Evolutionary conservation across 2,329 filamentous ascomycete genomes (phyloP).

Genomic region (Xenosphaeropsis pyriputrescens): DNA sequence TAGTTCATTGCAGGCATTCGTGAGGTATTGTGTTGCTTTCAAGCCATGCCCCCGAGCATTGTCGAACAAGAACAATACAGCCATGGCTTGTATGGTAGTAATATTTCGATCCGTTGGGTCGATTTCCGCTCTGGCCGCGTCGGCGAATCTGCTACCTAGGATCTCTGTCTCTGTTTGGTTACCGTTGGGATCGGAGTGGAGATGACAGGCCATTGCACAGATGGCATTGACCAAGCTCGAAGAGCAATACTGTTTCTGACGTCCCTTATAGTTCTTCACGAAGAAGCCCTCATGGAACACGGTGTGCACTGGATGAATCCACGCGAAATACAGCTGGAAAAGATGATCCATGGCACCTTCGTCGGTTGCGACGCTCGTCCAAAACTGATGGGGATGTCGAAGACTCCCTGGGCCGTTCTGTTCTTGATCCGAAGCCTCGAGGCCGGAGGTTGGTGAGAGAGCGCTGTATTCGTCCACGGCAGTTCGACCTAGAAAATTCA

Average conservation of each 20-base stretch:
- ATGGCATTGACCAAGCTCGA: slow-evolving; percentile 17
- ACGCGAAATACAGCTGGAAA: slow-evolving; percentile 19
- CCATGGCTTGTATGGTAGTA: slow-evolving; percentile 16
- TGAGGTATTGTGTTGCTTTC: slow-evolving; percentile 15
- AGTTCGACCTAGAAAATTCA: slow-evolving; percentile 13
- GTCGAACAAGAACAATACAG: slow-evolving; percentile 17
- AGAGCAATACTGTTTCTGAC: slow-evolving; percentile 13
- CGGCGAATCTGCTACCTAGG: slow-evolving; percentile 12
- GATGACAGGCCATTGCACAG: slow-evolving; percentile 18
- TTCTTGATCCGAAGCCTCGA: slow-evolving; percentile 13
- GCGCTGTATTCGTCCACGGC: slow-evolving; percentile 8
- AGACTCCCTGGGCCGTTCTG: slow-evolving; percentile 5
- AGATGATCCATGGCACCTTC: slow-evolving; percentile 14
- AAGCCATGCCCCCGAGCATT: slow-evolving; percentile 11
- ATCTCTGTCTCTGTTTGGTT: slow-evolving; percentile 11
- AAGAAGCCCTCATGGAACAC: slow-evolving; percentile 18
- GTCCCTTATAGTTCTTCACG: slow-evolving; percentile 11
- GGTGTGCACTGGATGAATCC: slow-evolving; percentile 20
- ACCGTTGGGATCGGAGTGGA: slow-evolving; percentile 9
- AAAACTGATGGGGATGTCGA: slow-evolving; percentile 3
- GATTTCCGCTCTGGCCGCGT: slow-evolving; percentile 10
- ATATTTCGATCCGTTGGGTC: slow-evolving; percentile 10
- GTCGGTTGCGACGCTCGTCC: slow-evolving; percentile 16
- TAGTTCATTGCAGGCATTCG: slow-evolving; percentile 11
- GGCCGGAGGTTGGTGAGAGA: slow-evolving; percentile 11